These are phyloP conservation scores for Nothomitra cinnamomea DNA, from an alignment of 2,329 filamentous ascomycete genomes.

Conservation along the genomic window DNA sequence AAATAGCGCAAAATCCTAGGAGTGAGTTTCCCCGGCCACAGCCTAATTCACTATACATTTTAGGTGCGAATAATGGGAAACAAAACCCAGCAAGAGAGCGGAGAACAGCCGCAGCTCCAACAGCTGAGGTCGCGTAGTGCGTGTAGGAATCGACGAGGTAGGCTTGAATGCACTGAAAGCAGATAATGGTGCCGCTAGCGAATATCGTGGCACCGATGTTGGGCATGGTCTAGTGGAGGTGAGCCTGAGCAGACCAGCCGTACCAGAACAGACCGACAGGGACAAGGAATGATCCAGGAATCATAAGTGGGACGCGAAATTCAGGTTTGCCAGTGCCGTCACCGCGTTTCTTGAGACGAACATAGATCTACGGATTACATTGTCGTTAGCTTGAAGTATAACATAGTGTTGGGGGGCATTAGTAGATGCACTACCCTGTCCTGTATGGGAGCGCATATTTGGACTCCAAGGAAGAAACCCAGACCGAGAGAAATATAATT, in stretches of 20 bases:
- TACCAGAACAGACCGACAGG: slow-evolving; percentile 39
- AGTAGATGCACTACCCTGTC: slow-evolving; percentile 28
- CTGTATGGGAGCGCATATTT: slow-evolving; percentile 28
- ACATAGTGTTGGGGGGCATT: no score
- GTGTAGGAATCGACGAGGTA: slow-evolving; percentile 30
- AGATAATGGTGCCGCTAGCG: slow-evolving; percentile 28
- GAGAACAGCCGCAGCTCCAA: slow-evolving; percentile 27
- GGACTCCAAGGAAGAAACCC: slow-evolving; percentile 41
- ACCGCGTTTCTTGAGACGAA: slow-evolving; percentile 10
- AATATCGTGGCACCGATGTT: slow-evolving; percentile 36
- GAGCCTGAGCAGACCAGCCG: slow-evolving; percentile 35
- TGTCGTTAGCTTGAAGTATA: no score
- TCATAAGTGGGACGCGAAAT: slow-evolving; percentile 42
- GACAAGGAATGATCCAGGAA: slow-evolving; percentile 33
- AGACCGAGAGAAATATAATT: slow-evolving; percentile 47
- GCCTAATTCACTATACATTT: slow-evolving; percentile 23
- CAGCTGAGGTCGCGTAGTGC: slow-evolving; percentile 27
- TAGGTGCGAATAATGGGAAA: slow-evolving; percentile 27
- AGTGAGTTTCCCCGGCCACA: slow-evolving; percentile 27
- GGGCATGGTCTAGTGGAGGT: slow-evolving; percentile 35
- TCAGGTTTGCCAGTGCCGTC: slow-evolving; percentile 29
- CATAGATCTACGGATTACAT: no score
- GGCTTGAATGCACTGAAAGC: slow-evolving; percentile 26
- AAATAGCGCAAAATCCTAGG: slow-evolving; percentile 21
- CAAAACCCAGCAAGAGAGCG: slow-evolving; percentile 27